Base-by-base conservation (phyloP, 257 asterid genomes). In the Nicotiana tabacum region DNA sequence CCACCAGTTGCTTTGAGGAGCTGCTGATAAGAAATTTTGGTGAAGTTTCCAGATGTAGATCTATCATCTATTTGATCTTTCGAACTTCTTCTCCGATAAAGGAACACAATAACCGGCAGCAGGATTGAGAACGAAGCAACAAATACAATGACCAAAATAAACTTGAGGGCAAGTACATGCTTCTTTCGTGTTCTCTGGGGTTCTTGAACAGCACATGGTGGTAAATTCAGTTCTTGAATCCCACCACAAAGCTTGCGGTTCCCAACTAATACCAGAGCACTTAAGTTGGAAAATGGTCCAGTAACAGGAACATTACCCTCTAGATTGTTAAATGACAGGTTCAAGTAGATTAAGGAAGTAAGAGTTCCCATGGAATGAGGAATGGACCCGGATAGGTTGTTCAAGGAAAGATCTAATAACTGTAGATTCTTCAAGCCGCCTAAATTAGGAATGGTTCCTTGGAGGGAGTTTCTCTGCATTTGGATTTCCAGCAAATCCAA, bases 221-320 rank as follows among this genome's bases (percentile, higher is more conserved):
- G 86, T 66, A 90, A 83, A 39, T 85, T 68, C 27, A 89, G 61
- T 84, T 24, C 70, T 3, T 74, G 37, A 74, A 83, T 84, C 72
- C 91, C 92, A 51, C 91, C 90, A 58, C 94, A 89, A 57, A 90
- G 88, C 48, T 80, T 67, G 9, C 66, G 60, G 27, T 90, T 90
- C 53, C 84, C 85, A 10, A 29, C 57, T 17, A 90, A 48, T 66
- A 82, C 83, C 13, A 83, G 32, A 1, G 66, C 82, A 35, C 82
- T 87, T 15, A 62, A 67, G 65, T 86, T 85, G 32, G 72, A 69
- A 83, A 89, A 90, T 15, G 87, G 84, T 5, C 92, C 91, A 2
- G 56, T 46, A 48, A 76, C 80, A 24, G 89, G 91, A 7, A 88
- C 83, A 85, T 84, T 67, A 1, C 93, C 89, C 68, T 88, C 91